These are phyloP conservation scores for Triangularia verruculosa DNA, from an alignment of 2,329 filamentous ascomycete genomes.

Conservation along the genomic window DNA sequence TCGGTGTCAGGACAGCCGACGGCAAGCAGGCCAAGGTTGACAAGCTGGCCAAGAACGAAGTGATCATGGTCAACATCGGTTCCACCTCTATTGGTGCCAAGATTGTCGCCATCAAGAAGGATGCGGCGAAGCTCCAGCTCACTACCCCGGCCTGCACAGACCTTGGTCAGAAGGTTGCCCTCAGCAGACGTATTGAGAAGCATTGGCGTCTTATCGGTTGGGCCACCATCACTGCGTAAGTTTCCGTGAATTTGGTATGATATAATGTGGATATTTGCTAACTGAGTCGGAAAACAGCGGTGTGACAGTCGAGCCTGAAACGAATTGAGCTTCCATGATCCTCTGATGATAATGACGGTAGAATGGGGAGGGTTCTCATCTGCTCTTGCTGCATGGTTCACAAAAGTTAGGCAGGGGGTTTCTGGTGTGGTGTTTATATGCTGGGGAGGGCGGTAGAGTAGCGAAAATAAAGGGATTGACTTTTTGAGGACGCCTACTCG, in stretches of 20 bases:
- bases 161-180: conserved; percentile 95
- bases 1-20: conserved; percentile 96
- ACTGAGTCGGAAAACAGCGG: conserved; percentile 39
- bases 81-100: conserved; percentile 97
- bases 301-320: conserved; percentile 50
- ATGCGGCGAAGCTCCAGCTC: conserved; percentile 91
- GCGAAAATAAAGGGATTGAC: background rate
- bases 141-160: conserved; percentile 95
- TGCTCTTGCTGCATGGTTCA: background rate
- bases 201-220: conserved; percentile 96
- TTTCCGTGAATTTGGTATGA: conserved; percentile 22
- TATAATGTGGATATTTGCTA: conserved; percentile 16
- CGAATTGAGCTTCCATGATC: background rate
- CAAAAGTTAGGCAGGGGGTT: background rate
- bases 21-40: conserved; percentile 99
- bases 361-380: background rate
- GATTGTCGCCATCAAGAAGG: conserved; percentile 94
- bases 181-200: conserved; percentile 97
- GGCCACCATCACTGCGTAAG: conserved; percentile 73
- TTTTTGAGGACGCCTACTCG: background rate
- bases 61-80: conserved; percentile 99
- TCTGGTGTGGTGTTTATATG: background rate
- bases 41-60: conserved; percentile 96
- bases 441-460: background rate
- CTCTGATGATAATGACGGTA: background rate